Evolutionary conservation across 768 basidiomycete species (phyloP), one percentile per base, ranked within the genome.

Genomic region (Kwoniella botswanensis): DNA sequence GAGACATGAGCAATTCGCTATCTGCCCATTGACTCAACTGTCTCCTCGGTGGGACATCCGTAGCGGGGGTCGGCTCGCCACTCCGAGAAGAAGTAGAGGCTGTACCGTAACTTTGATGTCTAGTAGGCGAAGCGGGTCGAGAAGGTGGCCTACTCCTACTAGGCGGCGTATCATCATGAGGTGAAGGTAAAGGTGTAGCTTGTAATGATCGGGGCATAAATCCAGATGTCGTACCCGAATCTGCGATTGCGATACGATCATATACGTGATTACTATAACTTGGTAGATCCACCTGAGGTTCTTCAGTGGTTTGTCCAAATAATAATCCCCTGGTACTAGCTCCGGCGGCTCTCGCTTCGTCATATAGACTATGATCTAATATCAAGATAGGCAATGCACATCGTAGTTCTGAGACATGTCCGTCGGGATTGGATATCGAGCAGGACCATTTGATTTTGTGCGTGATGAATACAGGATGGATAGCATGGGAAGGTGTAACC

Each of bases 361-460:
- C 86, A 17, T 92, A 86, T 1, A 96, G 85, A 13, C 88, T 86
- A 69, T 87, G 81, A 74, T 94, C 90, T 24, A 98, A 90, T 59
- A 98, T 87, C 78, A 92, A 89, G 43, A 98, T 84, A 0, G 96
- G 96, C 5, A 98, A 87, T 1, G 94, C 94, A 83, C 96, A 98
- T 17, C 94, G 90, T n/a, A 98, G 86, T 82, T 98, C 94, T 10
- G 93, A 95, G 2, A 90, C 90, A 80, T 98, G 96, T 0, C 94
- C 94, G 79, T 98, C 96, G 7, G 87, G 86, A 80, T 98, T 98
- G 72, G 86, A 87, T 78, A 95, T 91, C 63, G 90, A 85, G 71
- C 93, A 91, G 17, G 79, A 83, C 86, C 86, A 87, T 71, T 86
- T 86, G 75, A 98, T 87, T 74, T 86, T 86, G 84, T 98, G 93